Evolutionary conservation across 768 basidiomycete genomes (phyloP).

Genomic region (Lactarius hengduanensis): DNA sequence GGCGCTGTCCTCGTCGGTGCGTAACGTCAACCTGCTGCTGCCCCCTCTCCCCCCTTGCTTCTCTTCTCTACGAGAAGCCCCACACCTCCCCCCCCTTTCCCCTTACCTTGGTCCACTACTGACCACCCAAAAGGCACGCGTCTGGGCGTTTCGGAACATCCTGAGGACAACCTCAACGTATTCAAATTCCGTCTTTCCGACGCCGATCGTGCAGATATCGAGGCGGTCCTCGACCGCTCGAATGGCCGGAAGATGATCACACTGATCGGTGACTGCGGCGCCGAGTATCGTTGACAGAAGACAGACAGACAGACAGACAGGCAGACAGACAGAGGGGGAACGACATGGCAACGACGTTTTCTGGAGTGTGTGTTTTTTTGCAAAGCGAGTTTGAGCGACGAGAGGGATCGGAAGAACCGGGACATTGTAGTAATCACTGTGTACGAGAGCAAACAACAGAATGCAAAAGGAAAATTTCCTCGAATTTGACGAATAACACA

Average conservation of each 20-base stretch:
- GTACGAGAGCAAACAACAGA: neutral
- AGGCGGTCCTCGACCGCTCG: constrained; percentile 59
- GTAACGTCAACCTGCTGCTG: constrained; percentile 18
- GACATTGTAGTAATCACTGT: neutral
- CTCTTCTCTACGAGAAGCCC: neutral
- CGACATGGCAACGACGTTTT: too few species aligned
- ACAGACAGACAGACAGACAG: too few species aligned
- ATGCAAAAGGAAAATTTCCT: neutral
- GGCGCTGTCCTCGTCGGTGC: constrained; percentile 78
- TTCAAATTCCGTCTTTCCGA: constrained; percentile 57
- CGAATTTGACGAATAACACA: too few species aligned
- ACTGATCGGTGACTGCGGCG: constrained; percentile 78
- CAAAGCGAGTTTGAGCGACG: too few species aligned
- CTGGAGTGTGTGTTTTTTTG: too few species aligned
- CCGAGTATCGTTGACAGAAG: constrained; percentile 62
- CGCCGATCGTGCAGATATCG: constrained; percentile 61
- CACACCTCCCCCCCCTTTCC: constrained; percentile 1
- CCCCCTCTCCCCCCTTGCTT: neutral
- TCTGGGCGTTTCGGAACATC: constrained; percentile 72
- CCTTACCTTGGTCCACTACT: neutral
- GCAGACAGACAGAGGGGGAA: too few species aligned
- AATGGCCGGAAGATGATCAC: constrained; percentile 61
- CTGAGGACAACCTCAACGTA: constrained; percentile 62
- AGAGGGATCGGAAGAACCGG: too few species aligned
- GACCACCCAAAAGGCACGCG: constrained; percentile 54